Evolutionary conservation across 108 stramenopile species (phyloP).

Genomic region (Discostella stelligeroides): DNA sequence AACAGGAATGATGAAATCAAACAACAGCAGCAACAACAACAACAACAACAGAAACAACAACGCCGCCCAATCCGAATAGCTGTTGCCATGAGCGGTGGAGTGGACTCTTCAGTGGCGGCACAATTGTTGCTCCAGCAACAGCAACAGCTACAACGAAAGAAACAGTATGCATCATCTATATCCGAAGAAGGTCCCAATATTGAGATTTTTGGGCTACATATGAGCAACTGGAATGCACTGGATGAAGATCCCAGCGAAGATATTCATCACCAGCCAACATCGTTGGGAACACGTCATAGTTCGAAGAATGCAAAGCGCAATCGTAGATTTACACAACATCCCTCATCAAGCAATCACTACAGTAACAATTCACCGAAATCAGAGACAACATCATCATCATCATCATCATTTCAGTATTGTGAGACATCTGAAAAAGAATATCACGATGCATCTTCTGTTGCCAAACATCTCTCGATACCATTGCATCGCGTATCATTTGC

Average conservation of each 20-base stretch:
- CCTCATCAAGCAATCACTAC: no score
- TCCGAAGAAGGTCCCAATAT: neutral
- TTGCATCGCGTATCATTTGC: constrained; percentile 77
- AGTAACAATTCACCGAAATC: no score
- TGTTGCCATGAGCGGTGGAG: constrained; percentile 96
- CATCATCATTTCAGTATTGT: constrained; percentile 7
- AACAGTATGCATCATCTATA: no score
- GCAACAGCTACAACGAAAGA: neutral
- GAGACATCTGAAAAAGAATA: constrained; percentile 72
- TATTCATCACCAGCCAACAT: no score
- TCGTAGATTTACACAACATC: no score
- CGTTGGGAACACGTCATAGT: no score
- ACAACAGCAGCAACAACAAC: no score
- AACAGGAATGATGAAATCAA: no score
- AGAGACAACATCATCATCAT: neutral
- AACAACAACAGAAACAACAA: no score
- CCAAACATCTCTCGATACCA: constrained; percentile 75
- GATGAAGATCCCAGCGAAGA: constrained; percentile 58
- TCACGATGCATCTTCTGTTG: constrained; percentile 82
- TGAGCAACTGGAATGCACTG: constrained; percentile 88
- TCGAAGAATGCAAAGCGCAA: no score
- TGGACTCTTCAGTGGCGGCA: constrained; percentile 95
- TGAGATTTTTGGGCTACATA: constrained; percentile 68
- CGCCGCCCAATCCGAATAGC: no score
- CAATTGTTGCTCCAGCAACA: constrained; percentile 2